Conservation (phyloP, 345 rosid genomes). For the Camelina hispida region DNA sequence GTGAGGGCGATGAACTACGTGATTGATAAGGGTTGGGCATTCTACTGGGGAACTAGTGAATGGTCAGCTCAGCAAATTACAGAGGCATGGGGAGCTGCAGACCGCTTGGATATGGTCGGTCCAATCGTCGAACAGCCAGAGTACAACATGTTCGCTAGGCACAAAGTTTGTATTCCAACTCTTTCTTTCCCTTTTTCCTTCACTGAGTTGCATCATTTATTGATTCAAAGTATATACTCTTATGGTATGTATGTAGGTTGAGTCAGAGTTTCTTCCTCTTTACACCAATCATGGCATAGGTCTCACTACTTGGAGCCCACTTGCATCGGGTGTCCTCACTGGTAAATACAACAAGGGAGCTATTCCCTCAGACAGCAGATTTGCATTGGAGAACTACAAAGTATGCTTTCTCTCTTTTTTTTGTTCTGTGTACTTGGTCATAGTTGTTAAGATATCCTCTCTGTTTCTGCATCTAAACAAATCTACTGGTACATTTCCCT, state of each 20-base stretch:
- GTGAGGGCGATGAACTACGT: slow-evolving; percentile 96
- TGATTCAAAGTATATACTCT: background rate
- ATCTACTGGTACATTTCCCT: slow-evolving; percentile 18
- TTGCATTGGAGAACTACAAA: slow-evolving; percentile 94
- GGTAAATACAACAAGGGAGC: slow-evolving; percentile 92
- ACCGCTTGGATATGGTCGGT: slow-evolving; percentile 84
- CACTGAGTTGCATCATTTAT: background rate
- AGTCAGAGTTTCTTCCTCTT: slow-evolving; percentile 86
- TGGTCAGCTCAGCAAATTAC: slow-evolving; percentile 99
- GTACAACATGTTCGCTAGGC: slow-evolving; percentile 86
- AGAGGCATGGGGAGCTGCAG: slow-evolving; percentile 94
- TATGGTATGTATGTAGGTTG: slow-evolving; percentile 58
- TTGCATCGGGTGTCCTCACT: slow-evolving; percentile 96
- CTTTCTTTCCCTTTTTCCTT: background rate
- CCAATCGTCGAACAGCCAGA: slow-evolving; percentile 99
- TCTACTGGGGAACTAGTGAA: slow-evolving; percentile 99
- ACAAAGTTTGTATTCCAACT: slow-evolving; percentile 57
- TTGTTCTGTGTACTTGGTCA: background rate
- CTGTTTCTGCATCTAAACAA: slow-evolving; percentile 10
- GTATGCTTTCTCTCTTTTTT: slow-evolving; percentile 41
- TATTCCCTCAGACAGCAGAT: slow-evolving; percentile 89
- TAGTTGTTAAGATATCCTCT: background rate
- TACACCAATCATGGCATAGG: slow-evolving; percentile 89
- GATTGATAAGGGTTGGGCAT: slow-evolving; percentile 98
- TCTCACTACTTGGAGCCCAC: slow-evolving; percentile 99